phyloP scores from a whole-genome alignment of 2,329 filamentous ascomycete genomes.

The Biscogniauxia mediterranea region DNA sequence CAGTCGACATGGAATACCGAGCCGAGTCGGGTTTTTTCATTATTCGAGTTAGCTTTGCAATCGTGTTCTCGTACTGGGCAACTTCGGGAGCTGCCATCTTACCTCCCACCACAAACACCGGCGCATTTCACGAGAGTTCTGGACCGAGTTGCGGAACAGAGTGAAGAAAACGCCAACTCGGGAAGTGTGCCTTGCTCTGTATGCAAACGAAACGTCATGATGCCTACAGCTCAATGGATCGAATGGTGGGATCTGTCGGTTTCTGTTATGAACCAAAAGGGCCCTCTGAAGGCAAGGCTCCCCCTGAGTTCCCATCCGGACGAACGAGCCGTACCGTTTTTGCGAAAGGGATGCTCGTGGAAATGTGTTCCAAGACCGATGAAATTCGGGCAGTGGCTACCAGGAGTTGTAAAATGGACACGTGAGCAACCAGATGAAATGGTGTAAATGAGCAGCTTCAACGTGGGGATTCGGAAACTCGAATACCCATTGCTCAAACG shows the following conservation, averaged over 20 bases:
- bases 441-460: background rate
- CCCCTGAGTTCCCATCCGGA: conserved; percentile 9
- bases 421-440: background rate
- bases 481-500: too few species aligned
- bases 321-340: conserved; percentile 23
- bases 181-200: conserved; percentile 53
- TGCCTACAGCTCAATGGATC: conserved; percentile 58
- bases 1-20: background rate
- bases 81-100: conserved; percentile 41
- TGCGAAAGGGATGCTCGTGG: conserved; percentile 43
- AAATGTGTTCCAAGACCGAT: conserved; percentile 40
- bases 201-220: conserved; percentile 48
- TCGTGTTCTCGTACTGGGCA: conserved; percentile 44
- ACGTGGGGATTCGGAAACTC: background rate
- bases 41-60: conserved; percentile 51
- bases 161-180: conserved; percentile 35
- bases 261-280: background rate
- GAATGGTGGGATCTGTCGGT: conserved; percentile 55
- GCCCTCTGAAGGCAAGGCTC: background rate
- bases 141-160: conserved; percentile 39
- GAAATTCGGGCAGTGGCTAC: conserved; percentile 9
- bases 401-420: conserved; percentile 10
- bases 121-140: conserved; percentile 41
- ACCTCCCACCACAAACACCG: conserved; percentile 41
- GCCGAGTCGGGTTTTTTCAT: conserved; percentile 43